Evolutionary conservation across 768 basidiomycete genomes (phyloP).

Genomic region (Tylopilus sp.): DNA sequence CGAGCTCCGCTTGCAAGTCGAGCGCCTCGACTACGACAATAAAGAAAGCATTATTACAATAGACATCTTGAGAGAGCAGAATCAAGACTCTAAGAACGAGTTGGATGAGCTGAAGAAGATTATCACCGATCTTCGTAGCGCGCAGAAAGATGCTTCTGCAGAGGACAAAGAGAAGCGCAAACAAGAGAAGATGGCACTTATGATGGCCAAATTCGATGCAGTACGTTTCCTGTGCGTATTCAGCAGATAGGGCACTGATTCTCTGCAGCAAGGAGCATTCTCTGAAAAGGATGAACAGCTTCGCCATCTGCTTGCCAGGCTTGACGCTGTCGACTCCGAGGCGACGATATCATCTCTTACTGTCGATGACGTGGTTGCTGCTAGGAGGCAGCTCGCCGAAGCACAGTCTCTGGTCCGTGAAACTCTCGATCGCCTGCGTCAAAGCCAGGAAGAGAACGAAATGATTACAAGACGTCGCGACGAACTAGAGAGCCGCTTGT

Average conservation of each 20-base stretch:
- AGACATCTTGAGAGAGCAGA: constrained; percentile 95
- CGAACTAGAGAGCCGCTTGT: constrained; percentile 81
- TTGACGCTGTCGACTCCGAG: constrained; percentile 75
- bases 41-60: constrained; percentile 92
- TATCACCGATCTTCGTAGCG: constrained; percentile 71
- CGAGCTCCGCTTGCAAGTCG: constrained; percentile 87
- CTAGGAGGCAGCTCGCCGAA: constrained; percentile 86
- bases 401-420: constrained; percentile 84
- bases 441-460: constrained; percentile 91
- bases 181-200: constrained; percentile 98
- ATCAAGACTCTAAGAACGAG: constrained; percentile 79
- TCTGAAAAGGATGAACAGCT: constrained; percentile 96
- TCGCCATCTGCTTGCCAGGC: constrained; percentile 76
- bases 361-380: constrained; percentile 72
- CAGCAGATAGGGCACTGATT: constrained; percentile 4
- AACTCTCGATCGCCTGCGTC: constrained; percentile 83
- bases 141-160: constrained; percentile 79
- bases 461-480: constrained; percentile 76
- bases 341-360: constrained; percentile 54
- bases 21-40: constrained; percentile 91
- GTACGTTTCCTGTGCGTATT: constrained; percentile 44
- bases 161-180: constrained; percentile 99
- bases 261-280: constrained; percentile 76
- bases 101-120: constrained; percentile 86
- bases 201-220: constrained; percentile 99